Conservation (phyloP, 2,329 filamentous ascomycete species). For the Fusarium drepaniforme region DNA sequence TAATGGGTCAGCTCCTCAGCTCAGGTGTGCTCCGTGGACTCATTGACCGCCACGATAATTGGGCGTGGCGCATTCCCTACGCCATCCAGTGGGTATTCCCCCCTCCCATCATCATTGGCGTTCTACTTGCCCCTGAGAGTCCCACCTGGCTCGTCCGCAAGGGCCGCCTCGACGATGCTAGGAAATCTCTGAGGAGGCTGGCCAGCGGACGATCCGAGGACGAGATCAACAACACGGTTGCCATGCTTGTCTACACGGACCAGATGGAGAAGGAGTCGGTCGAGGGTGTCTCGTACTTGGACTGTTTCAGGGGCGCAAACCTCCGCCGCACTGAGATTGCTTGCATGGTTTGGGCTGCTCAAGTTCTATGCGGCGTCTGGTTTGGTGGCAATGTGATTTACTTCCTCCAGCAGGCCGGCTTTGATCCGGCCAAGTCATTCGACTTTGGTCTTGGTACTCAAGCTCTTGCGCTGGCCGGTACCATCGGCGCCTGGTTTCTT, state of each 20-base stretch:
- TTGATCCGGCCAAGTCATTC: neutral
- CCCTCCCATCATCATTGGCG: neutral
- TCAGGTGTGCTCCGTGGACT: neutral
- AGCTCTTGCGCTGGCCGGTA: neutral
- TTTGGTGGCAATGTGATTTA: neutral
- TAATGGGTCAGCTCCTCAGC: neutral
- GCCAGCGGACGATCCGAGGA: neutral
- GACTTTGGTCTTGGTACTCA: neutral
- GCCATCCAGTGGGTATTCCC: neutral
- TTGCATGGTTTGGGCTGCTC: neutral
- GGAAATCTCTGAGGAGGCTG: neutral
- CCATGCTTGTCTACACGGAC: neutral
- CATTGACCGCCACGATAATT: neutral
- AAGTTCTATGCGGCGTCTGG: neutral
- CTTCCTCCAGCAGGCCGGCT: neutral
- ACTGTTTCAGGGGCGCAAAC: neutral
- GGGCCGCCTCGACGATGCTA: neutral
- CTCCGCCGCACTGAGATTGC: neutral
- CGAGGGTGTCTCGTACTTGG: neutral
- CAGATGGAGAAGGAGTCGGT: neutral
- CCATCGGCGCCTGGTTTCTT: neutral
- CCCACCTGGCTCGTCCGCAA: neutral
- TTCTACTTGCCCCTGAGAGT: neutral
- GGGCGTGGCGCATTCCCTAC: neutral
- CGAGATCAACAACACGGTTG: neutral